Base-by-base conservation (phyloP, 805 yeast species). In the Hanseniaspora jakobsenii region DNA sequence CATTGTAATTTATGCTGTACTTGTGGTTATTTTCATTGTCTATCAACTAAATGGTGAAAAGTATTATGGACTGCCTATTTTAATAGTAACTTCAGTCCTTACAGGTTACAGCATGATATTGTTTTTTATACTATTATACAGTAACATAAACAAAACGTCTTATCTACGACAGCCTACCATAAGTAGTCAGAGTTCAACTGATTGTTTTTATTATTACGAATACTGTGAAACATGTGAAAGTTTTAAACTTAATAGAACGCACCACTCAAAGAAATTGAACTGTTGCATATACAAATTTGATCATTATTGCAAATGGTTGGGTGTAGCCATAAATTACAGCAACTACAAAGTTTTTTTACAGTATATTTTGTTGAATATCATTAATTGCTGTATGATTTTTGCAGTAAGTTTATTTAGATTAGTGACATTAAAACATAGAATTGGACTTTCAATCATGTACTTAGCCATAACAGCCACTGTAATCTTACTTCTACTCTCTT, bases 291-390 rank as follows among this genome's bases (percentile, higher is more conserved):
- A 82, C 0, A 67, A 71, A 47, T 80, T 82, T 66, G 97, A 87
- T 60, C 97, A 87, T 58, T 79, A 69, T 54, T 87, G 97, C 57
- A 55, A 75, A 0, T 85, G 84, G 79, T 60, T 89, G 0, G 93
- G 94, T 1, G 57, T 69, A 0, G 72, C 75, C 4, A 73, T 87
- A 35, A 95, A 94, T 0, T 70, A 72, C 48, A 58, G 63, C 30
- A 87, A 89, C 59, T 75, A 75, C 56, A 56, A 70, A 39, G 61
- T 66, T 23, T 86, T 86, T 53, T 41, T 77, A 3, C 75, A 72
- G 49, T 78, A 70, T 52, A 53, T 70, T 26, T 32, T 66, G 4
- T 63, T 65, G 52, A 59, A 67, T 24, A 57, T 61, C 22, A 18
- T 57, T 2, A 56, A 63, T 39, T 73, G 1, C 60, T 63, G 38